Percentiles rank a stretch among this genome's conserved stretches.
These are phyloP conservation scores for Oxyria digyna DNA, from an alignment of 148 eudicot genomes.

Conservation along the genomic window DNA sequence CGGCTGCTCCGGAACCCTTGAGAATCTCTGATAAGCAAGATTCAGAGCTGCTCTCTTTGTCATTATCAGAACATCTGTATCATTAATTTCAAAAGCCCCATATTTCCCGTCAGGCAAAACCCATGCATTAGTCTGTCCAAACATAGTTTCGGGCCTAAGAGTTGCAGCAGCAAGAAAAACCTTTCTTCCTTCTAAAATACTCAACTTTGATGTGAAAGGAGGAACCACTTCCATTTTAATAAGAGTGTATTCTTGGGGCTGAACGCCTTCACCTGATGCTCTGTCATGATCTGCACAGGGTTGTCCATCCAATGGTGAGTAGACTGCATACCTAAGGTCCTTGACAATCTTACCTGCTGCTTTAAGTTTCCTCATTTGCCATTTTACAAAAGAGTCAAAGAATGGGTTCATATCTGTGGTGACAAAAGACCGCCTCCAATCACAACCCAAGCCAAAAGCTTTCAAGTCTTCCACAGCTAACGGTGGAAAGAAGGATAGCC, in stretches of 20 bases:
- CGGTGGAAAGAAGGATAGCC: slow-evolving; percentile 74
- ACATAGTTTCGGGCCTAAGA: slow-evolving; percentile 89
- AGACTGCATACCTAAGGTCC: slow-evolving; percentile 63
- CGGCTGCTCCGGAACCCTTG: slow-evolving; percentile 57
- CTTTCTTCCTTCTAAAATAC: slow-evolving; percentile 50
- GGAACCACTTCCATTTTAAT: slow-evolving; percentile 83
- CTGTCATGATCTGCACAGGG: slow-evolving; percentile 98
- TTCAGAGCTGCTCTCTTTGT: slow-evolving; percentile 72
- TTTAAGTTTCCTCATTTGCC: slow-evolving; percentile 84
- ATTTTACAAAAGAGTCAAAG: slow-evolving; percentile 74
- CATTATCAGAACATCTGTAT: slow-evolving; percentile 55
- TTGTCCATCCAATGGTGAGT: slow-evolving; percentile 85
- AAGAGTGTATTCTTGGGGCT: slow-evolving; percentile 85
- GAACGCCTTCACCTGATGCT: slow-evolving; percentile 95
- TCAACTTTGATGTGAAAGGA: slow-evolving; percentile 60
- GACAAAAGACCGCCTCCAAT: slow-evolving; percentile 87
- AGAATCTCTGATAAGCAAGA: slow-evolving; percentile 71
- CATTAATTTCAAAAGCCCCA: slow-evolving; percentile 85
- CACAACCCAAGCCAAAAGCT: slow-evolving; percentile 79
- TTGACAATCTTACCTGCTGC: slow-evolving; percentile 71
- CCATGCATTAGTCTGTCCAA: slow-evolving; percentile 94
- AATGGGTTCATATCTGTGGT: slow-evolving; percentile 73
- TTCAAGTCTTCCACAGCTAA: slow-evolving; percentile 77
- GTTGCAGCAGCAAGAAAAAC: slow-evolving; percentile 91
- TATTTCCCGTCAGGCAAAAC: slow-evolving; percentile 83